phyloP scores from a whole-genome alignment of 306 rosid species.

The Cucurbita moschata region DNA sequence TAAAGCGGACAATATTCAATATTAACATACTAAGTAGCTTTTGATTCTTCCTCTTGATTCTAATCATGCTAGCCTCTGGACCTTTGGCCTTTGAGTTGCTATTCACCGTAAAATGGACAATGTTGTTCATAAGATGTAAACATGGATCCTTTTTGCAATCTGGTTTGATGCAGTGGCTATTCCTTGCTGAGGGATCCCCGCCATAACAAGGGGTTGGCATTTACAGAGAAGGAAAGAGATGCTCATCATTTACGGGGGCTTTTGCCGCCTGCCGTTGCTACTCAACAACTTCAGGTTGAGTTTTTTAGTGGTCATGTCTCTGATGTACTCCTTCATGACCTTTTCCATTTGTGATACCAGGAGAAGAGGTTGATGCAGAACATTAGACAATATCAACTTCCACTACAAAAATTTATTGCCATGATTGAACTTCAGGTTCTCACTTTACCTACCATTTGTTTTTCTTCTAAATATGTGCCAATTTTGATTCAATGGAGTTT shows the following conservation, averaged over 20 bases:
- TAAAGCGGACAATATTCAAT: too few species aligned
- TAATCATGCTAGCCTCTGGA: too few species aligned
- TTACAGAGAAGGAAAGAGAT: constrained; percentile 84
- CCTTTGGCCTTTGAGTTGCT: too few species aligned
- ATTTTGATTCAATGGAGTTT: neutral
- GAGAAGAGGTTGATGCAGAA: constrained; percentile 54
- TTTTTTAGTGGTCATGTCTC: neutral
- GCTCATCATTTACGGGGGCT: constrained; percentile 94
- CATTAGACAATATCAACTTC: constrained; percentile 67
- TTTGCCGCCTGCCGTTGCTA: constrained; percentile 48
- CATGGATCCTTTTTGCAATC: neutral
- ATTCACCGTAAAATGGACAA: neutral
- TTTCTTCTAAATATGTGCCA: neutral
- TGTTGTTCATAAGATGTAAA: neutral
- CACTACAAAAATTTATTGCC: constrained; percentile 69
- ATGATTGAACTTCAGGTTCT: constrained; percentile 90
- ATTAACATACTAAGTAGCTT: too few species aligned
- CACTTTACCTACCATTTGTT: neutral
- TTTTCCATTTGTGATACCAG: constrained; percentile 22
- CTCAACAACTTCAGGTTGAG: constrained; percentile 80
- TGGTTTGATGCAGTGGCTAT: constrained; percentile 49
- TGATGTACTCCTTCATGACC: neutral
- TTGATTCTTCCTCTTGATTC: too few species aligned
- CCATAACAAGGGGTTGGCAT: constrained; percentile 87
- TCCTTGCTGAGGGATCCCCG: constrained; percentile 91